Conservation (phyloP, 2,329 filamentous ascomycete genomes). For the Ceratocystis destructans region DNA sequence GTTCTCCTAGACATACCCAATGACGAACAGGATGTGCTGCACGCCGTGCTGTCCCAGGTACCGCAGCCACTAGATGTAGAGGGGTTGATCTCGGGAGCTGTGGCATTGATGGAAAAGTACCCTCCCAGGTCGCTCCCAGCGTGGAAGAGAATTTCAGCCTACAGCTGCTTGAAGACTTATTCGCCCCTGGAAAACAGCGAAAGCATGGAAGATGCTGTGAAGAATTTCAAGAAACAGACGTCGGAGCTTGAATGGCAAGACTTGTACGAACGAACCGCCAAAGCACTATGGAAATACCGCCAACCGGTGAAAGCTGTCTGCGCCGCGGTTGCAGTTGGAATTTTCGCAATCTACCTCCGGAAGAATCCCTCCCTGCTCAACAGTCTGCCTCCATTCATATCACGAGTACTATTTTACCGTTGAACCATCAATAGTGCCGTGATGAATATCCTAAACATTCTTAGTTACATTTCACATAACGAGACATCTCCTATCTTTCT, state of each 20-base stretch:
- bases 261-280: constrained; percentile 16
- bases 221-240: constrained; percentile 57
- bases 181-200: constrained; percentile 37
- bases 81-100: constrained; percentile 52
- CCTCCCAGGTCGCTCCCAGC: constrained; percentile 60
- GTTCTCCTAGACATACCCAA: constrained; percentile 74
- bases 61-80: constrained; percentile 73
- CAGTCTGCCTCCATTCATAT: constrained; percentile 7
- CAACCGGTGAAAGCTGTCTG: constrained; percentile 48
- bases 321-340: constrained; percentile 51
- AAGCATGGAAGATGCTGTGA: constrained; percentile 50
- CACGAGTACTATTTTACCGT: not conserved
- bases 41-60: constrained; percentile 74
- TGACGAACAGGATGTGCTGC: constrained; percentile 85
- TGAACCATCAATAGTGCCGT: not conserved
- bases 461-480: not conserved
- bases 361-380: constrained; percentile 28
- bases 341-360: constrained; percentile 54
- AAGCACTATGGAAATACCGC: constrained; percentile 36
- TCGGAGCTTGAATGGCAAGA: constrained; percentile 43
- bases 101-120: constrained; percentile 46
- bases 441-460: not conserved
- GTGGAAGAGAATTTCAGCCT: constrained; percentile 59
- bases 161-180: constrained; percentile 78
- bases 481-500: not conserved